Base-by-base conservation (phyloP, 495 filamentous ascomycete genomes). In the Echria macrotheca region DNA sequence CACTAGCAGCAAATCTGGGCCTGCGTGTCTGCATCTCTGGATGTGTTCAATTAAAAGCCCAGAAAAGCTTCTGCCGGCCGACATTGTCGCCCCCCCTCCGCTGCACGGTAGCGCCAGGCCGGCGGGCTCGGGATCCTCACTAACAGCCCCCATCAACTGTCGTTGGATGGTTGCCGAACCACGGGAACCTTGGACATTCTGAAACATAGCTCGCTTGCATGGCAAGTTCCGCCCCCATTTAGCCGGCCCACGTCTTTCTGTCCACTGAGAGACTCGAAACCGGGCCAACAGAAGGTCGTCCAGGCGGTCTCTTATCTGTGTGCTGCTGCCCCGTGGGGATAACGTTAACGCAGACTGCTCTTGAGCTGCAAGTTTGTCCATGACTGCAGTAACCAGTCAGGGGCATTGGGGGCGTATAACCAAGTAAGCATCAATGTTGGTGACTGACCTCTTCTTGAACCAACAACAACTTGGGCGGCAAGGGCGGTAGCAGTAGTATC, bases 91-190 rank as follows among this genome's bases (percentile, higher is more conserved):
- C 24, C 17, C 42, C 32, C 21, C 19, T 44, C 24, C 23, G 17
- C 23, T n/a, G 42, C 15, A 7, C 15, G 44, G 44, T 33, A 33
- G 44, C 44, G 44, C 44, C 44, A 43, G 28, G 40, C n/a, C n/a
- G n/a, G 37, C 24, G 23, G 29, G 25, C 1, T 15, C 18, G 33
- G 39, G 44, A 50, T 51, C 38, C 39, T 31, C 55, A 45, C 48
- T 58, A 58, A 55, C 56, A 55, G 18, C 7, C 14, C 6, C 28
- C 49, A 58, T 49, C 52, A 48, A 18, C 23, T 40, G 18, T 24
- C 33, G 24, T 12, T n/a, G n/a, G n/a, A n/a, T n/a, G n/a, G n/a
- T n/a, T 18, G 14, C 40, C 19, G 25, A 38, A 19, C 25, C 28
- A 9, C 28, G 48, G 19, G 17, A 49, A 22, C 25, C 40, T 41